A percentile compares a stretch with the other conserved stretches of the same genome.
phyloP scores from a whole-genome alignment of 768 basidiomycete genomes.

The Mycena polygramma region DNA sequence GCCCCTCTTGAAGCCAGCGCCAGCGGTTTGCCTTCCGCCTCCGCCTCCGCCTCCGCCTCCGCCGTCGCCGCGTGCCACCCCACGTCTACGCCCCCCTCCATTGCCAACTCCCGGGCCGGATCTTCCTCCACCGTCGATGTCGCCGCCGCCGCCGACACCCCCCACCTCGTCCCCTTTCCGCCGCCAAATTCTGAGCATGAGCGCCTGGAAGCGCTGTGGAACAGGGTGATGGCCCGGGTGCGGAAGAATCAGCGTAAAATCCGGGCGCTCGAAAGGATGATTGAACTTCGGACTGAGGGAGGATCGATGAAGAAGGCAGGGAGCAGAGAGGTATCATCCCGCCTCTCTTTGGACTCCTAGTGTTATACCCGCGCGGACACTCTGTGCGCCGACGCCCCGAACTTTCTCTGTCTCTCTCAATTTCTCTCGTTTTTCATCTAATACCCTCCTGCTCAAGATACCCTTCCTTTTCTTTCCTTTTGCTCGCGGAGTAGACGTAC shows the following conservation, averaged over 20 bases:
- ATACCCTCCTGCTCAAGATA: background rate
- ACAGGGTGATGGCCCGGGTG: background rate
- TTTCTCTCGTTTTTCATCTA: background rate
- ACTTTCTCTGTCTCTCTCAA: background rate
- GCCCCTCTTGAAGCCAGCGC: background rate
- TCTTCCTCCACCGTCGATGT: no score
- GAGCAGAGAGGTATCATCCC: slow-evolving; percentile 18
- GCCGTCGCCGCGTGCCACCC: background rate
- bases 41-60: background rate
- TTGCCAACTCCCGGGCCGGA: background rate
- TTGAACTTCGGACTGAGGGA: no score
- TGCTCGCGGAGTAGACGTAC: background rate
- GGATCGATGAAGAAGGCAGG: slow-evolving; percentile 20
- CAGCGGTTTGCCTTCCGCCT: background rate
- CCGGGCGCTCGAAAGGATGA: no score
- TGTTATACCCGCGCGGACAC: slow-evolving; percentile 30
- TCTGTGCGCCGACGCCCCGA: slow-evolving; percentile 23
- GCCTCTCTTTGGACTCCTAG: background rate
- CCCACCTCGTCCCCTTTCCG: background rate
- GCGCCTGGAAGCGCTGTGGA: background rate
- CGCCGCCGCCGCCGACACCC: no score
- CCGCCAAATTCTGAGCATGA: background rate
- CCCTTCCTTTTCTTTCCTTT: background rate
- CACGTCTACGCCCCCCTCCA: background rate
- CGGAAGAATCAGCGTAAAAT: no score